A percentile compares a stretch with the other conserved stretches of the same genome.
These are phyloP conservation scores for Chrysanthemum seticuspe DNA, from an alignment of 129 eudicot genomes.

Conservation along the genomic window DNA sequence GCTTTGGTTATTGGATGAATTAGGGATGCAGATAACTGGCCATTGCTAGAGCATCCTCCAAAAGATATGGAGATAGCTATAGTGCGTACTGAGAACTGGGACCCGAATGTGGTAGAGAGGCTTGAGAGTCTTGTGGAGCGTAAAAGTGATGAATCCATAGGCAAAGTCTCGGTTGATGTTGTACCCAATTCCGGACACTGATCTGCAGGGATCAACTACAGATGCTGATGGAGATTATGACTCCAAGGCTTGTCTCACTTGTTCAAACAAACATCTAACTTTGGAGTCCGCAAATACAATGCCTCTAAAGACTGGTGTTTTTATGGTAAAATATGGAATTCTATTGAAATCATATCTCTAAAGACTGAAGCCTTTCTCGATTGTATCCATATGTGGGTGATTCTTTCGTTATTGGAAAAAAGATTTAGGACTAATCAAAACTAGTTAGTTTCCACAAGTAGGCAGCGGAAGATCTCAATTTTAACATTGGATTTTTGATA, in stretches of 20 bases:
- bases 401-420: too few species aligned
- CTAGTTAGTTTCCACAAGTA: too few species aligned
- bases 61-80: constrained; percentile 57
- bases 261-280: constrained; percentile 14
- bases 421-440: too few species aligned
- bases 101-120: constrained; percentile 43
- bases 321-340: too few species aligned
- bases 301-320: too few species aligned
- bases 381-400: too few species aligned
- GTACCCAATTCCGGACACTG: constrained; percentile 66
- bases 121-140: constrained; percentile 49
- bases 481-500: too few species aligned
- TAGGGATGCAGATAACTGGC: constrained; percentile 67
- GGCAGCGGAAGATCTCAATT: too few species aligned
- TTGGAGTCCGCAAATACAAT: background rate
- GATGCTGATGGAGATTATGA: constrained; percentile 60
- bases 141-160: constrained; percentile 33
- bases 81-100: constrained; percentile 78
- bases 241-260: constrained; percentile 54
- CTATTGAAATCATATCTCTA: too few species aligned
- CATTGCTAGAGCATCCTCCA: constrained; percentile 68
- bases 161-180: constrained; percentile 54
- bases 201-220: constrained; percentile 73
- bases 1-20: background rate
- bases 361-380: too few species aligned